Evolutionary conservation across 805 yeast species (phyloP).

Genomic region (Pichia sporocuriosa): DNA sequence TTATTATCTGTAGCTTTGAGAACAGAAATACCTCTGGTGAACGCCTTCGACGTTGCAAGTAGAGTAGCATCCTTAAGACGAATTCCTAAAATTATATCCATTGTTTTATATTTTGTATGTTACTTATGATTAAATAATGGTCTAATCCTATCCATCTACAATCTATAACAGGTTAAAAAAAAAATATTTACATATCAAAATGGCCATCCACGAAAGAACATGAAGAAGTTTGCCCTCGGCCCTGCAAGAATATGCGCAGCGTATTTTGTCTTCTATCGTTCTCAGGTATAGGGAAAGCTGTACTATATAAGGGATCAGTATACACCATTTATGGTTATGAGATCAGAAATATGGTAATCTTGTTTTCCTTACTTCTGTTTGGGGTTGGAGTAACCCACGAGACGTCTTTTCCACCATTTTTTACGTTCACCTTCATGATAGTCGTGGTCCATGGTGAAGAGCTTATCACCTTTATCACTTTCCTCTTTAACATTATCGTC

Average conservation of each 20-base stretch:
- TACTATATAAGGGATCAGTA: too few species aligned
- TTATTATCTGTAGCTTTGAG: conserved; percentile 75
- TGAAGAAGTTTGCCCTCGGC: too few species aligned
- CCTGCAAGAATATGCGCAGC: too few species aligned
- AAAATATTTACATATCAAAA: too few species aligned
- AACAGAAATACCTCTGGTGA: conserved; percentile 82
- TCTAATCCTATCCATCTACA: background rate
- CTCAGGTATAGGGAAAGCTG: too few species aligned
- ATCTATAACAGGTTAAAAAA: too few species aligned
- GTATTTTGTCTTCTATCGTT: too few species aligned
- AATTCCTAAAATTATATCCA: conserved; percentile 91
- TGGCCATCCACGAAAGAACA: too few species aligned
- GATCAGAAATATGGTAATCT: too few species aligned
- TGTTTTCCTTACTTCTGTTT: too few species aligned
- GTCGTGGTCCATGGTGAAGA: conserved; percentile 28
- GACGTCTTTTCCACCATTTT: conserved; percentile 44
- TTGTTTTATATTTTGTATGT: conserved; percentile 28
- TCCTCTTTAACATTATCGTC: background rate
- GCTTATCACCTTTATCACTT: conserved; percentile 16
- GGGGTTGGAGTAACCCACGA: conserved; percentile 25
- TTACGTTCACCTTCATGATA: conserved; percentile 28
- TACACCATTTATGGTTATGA: too few species aligned
- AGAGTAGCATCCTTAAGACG: conserved; percentile 74
- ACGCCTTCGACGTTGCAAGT: conserved; percentile 91
- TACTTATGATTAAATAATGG: too few species aligned